Evolutionary conservation across 139 green algal genomes (phyloP).

Genomic region (Coccomyxa sp.): DNA sequence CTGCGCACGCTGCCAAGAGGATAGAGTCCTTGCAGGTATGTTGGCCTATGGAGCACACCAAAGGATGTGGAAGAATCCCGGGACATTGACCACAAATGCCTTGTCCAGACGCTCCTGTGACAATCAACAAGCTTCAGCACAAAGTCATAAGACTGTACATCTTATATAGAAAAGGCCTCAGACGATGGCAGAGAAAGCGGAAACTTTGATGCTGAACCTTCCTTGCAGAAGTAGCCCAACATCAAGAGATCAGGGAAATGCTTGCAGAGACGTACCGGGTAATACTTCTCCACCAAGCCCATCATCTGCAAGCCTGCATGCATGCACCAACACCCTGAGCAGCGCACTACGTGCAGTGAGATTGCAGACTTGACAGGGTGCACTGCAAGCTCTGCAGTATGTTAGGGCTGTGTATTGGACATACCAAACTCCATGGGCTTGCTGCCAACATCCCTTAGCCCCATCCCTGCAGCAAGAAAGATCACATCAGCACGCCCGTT

Average conservation of each 20-base stretch:
- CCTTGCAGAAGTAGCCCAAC: background rate
- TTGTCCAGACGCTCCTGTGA: background rate
- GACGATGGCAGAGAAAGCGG: background rate
- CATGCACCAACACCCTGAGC: too few species aligned
- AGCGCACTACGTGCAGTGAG: too few species aligned
- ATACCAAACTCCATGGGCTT: background rate
- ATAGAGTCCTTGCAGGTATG: too few species aligned
- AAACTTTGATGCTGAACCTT: background rate
- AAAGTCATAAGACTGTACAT: too few species aligned
- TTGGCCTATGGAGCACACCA: too few species aligned
- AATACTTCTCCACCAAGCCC: background rate
- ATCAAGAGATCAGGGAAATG: too few species aligned
- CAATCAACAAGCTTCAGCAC: background rate
- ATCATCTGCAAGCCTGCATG: background rate
- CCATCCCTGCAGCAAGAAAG: background rate
- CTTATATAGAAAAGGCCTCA: background rate
- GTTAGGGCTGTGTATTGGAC: too few species aligned
- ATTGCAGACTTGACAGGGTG: too few species aligned
- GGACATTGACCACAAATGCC: background rate
- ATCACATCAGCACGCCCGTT: background rate
- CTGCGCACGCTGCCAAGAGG: too few species aligned
- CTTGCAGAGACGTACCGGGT: background rate
- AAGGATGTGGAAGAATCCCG: background rate
- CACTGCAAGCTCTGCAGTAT: too few species aligned
- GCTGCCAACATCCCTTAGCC: background rate